Conservation (phyloP, 176 grass and related monocot species). For the Triticum monococcum region DNA sequence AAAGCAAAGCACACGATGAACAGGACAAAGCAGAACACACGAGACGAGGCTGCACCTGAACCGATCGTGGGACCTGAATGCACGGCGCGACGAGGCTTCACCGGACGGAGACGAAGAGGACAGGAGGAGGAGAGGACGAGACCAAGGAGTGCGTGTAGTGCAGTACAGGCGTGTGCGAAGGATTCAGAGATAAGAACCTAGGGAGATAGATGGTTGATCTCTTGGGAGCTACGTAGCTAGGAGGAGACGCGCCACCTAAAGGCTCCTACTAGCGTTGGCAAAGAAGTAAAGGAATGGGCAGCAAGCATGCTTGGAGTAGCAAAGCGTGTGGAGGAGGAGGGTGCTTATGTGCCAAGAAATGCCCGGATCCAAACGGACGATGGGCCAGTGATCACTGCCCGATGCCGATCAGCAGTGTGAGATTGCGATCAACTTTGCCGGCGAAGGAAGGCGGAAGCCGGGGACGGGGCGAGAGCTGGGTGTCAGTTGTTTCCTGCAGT, state of each 20-base stretch:
- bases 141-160: conserved; percentile 4
- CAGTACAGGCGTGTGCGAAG: conserved; percentile 18
- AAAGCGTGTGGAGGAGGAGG: background rate
- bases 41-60: conserved; percentile 12
- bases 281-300: conserved; percentile 82
- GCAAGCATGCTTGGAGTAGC: background rate
- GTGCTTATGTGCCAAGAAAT: conserved; percentile 41
- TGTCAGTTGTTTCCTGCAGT: background rate
- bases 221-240: conserved; percentile 42
- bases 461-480: background rate
- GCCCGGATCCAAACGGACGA: background rate
- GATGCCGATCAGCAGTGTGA: background rate
- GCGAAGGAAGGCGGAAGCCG: background rate
- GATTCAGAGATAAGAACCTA: conserved; percentile 10
- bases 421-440: background rate
- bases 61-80: background rate
- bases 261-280: conserved; percentile 36
- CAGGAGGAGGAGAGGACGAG: conserved; percentile 10
- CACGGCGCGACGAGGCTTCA: background rate
- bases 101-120: background rate
- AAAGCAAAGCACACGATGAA: background rate
- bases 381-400: background rate
- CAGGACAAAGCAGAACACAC: background rate
- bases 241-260: conserved; percentile 51
- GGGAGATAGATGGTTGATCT: conserved; percentile 4